A percentile compares a stretch with the other conserved stretches of the same genome.
phyloP scores from a whole-genome alignment of 2,329 filamentous ascomycete species.

The Phialophora expanda region DNA sequence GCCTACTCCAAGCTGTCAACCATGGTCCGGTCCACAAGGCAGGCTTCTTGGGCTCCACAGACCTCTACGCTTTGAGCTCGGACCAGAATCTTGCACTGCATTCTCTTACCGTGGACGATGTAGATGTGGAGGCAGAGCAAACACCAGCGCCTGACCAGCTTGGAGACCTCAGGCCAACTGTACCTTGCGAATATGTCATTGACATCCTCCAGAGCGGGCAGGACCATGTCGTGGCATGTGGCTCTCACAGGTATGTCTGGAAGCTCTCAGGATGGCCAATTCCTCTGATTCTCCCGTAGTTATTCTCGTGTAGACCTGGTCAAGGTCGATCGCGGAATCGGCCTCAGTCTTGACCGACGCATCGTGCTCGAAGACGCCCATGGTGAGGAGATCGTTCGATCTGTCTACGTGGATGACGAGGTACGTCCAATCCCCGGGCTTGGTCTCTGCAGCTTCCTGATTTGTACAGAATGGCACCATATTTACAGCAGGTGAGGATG shows the following conservation, averaged over 20 bases:
- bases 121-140: conserved; percentile 56
- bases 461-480: conserved; percentile 46
- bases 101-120: conserved; percentile 49
- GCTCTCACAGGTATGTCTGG: conserved; percentile 36
- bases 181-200: conserved; percentile 65
- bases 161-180: conserved; percentile 61
- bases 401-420: conserved; percentile 52
- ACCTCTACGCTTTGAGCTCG: conserved; percentile 65
- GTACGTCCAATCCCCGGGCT: conserved; percentile 41
- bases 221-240: conserved; percentile 38
- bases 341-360: conserved; percentile 49
- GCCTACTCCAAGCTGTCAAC: conserved; percentile 66
- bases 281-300: conserved; percentile 22
- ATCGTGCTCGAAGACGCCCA: conserved; percentile 54
- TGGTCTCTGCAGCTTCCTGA: conserved; percentile 10
- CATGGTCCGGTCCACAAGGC: conserved; percentile 67
- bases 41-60: conserved; percentile 60
- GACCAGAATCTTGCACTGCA: conserved; percentile 67
- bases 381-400: conserved; percentile 55
- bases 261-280: neutral
- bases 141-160: conserved; percentile 57
- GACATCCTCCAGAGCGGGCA: conserved; percentile 51
- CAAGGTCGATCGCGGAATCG: conserved; percentile 39
- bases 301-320: conserved; percentile 48
- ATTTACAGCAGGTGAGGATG: conserved; percentile 55